phyloP scores from a whole-genome alignment of 1,284 basidiomycete species.

The Butyriboletus regius region DNA sequence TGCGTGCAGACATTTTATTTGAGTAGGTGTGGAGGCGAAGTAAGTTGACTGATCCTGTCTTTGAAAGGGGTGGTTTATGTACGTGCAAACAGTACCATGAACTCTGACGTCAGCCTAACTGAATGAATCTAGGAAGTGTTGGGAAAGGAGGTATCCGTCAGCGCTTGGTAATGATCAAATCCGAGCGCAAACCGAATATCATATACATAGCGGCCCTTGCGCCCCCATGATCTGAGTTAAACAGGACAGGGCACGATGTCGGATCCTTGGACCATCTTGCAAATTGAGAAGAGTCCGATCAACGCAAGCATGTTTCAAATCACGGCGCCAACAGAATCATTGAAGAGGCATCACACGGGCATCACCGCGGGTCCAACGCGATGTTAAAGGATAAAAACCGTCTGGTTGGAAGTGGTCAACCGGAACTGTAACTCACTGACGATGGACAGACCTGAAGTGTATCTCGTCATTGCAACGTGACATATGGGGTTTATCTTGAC shows the following conservation, averaged over 20 bases:
- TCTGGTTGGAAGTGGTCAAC: background rate
- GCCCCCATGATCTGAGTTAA: background rate
- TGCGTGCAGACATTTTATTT: conserved; percentile 13
- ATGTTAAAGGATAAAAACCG: background rate
- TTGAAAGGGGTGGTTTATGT: conserved; percentile 1
- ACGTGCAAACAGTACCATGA: background rate
- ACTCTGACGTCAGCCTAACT: conserved; percentile 1
- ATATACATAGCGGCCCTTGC: background rate
- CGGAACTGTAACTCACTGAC: background rate
- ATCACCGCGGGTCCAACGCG: background rate
- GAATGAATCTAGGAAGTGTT: background rate
- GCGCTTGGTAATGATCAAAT: background rate
- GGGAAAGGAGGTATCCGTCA: background rate
- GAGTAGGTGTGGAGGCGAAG: background rate
- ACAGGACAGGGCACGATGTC: background rate
- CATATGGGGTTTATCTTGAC: background rate
- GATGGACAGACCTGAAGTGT: background rate
- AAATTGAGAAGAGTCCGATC: background rate
- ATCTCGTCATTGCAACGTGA: background rate
- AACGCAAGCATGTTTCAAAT: background rate
- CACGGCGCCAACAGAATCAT: background rate
- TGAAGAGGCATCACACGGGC: background rate
- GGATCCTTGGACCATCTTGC: background rate
- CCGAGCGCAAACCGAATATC: background rate
- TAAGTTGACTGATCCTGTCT: background rate